Evolutionary conservation across 164 flowering plant species (phyloP).

Genomic region (Berberis thunbergii): DNA sequence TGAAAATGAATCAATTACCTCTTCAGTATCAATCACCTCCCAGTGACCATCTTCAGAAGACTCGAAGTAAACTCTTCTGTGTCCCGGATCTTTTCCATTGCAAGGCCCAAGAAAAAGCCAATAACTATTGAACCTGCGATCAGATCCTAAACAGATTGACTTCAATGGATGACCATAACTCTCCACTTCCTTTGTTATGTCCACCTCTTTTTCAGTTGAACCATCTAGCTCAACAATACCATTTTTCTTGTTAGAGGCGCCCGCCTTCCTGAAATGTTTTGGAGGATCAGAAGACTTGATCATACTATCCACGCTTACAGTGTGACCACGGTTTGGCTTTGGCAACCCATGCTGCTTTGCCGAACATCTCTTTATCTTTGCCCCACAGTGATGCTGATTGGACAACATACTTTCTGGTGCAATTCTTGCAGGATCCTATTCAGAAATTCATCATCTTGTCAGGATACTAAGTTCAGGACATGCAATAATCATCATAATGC

Average conservation of each 20-base stretch:
- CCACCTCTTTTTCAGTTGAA: background rate
- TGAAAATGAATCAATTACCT: conserved; percentile 31
- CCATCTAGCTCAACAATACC: background rate
- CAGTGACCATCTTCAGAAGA: conserved; percentile 99
- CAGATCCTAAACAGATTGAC: conserved; percentile 80
- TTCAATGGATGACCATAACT: conserved; percentile 61
- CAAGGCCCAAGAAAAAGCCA: conserved; percentile 99
- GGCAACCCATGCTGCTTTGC: conserved; percentile 19
- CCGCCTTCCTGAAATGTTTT: conserved; percentile 19
- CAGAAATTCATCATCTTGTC: background rate
- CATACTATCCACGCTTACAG: conserved; percentile 13
- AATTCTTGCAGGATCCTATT: conserved; percentile 37
- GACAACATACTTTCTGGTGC: conserved; percentile 23
- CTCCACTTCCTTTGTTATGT: conserved; percentile 14
- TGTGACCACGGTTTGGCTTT: conserved; percentile 17
- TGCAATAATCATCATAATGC: background rate
- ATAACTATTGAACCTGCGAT: conserved; percentile 91
- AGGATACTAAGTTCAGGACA: no score
- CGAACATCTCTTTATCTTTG: conserved; percentile 66
- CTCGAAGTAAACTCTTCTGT: conserved; percentile 84
- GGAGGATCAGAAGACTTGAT: conserved; percentile 43
- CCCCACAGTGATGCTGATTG: conserved; percentile 50
- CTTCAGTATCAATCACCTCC: conserved; percentile 81
- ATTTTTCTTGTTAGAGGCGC: conserved; percentile 16
- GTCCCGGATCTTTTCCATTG: conserved; percentile 71